phyloP scores from a whole-genome alignment of 805 yeast genomes.

The Barnettozyma siamensis region DNA sequence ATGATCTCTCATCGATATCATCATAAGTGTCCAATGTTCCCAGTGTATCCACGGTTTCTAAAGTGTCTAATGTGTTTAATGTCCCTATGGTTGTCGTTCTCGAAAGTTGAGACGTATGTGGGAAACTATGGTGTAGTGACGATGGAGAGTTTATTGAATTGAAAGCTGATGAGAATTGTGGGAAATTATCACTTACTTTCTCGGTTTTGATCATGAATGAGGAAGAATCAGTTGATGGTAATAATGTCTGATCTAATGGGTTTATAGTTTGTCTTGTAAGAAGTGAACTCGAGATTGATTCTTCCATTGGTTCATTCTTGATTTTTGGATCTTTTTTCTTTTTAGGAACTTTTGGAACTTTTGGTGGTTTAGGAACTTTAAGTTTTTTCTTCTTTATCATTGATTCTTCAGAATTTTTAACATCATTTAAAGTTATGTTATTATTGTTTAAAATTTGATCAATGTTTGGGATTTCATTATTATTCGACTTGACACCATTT shows the following conservation, averaged over 20 bases:
- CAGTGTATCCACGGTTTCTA: background rate
- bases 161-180: background rate
- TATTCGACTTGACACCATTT: background rate
- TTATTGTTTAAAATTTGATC: conserved; percentile 7
- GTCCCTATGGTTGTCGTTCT: conserved; percentile 1
- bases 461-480: conserved; percentile 7
- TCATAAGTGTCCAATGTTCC: conserved; percentile 1
- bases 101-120: background rate
- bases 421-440: background rate
- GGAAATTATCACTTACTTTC: background rate
- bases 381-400: background rate
- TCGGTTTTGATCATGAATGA: background rate
- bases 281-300: background rate
- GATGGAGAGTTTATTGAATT: background rate
- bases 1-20: conserved; percentile 1
- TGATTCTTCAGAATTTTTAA: background rate
- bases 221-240: background rate
- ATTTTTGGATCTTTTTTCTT: background rate
- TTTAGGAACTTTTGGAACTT: background rate
- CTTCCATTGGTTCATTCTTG: background rate
- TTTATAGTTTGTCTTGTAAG: background rate
- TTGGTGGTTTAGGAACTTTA: background rate
- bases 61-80: background rate
- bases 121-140: background rate
- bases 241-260: conserved; percentile 1